Evolutionary conservation across 305 asterid species (phyloP).

Genomic region (Euphrasia arctica): DNA sequence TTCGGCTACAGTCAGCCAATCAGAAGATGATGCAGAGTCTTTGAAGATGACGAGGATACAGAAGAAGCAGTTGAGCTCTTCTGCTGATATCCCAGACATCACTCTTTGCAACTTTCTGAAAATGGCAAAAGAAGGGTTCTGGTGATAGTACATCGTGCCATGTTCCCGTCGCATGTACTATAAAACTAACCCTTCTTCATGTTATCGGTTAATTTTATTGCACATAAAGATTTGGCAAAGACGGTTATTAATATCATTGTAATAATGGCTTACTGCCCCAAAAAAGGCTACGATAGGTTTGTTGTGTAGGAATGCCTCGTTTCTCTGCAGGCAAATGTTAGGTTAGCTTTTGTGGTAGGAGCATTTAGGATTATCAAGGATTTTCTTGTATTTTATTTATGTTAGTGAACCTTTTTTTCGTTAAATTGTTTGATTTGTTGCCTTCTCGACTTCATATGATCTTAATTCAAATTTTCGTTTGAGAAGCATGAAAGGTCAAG

Average conservation of each 20-base stretch:
- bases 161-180: slow-evolving; percentile 20
- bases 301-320: slow-evolving; percentile 39
- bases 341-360: slow-evolving; percentile 22
- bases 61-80: slow-evolving; percentile 58
- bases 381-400: slow-evolving; percentile 27
- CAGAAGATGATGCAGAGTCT: slow-evolving; percentile 39
- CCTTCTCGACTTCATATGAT: too few species aligned
- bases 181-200: slow-evolving; percentile 24
- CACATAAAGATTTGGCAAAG: slow-evolving; percentile 24
- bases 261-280: slow-evolving; percentile 26
- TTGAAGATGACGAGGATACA: slow-evolving; percentile 61
- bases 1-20: slow-evolving; percentile 51
- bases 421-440: slow-evolving; percentile 5
- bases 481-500: too few species aligned
- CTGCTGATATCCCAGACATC: slow-evolving; percentile 58
- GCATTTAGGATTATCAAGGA: slow-evolving; percentile 23
- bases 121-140: slow-evolving; percentile 87
- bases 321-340: slow-evolving; percentile 29
- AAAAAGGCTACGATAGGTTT: slow-evolving; percentile 25
- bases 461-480: too few species aligned
- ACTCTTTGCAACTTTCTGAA: slow-evolving; percentile 88
- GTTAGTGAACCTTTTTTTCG: slow-evolving; percentile 10
- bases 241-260: slow-evolving; percentile 20
- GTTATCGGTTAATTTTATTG: slow-evolving; percentile 11
- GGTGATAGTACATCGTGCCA: slow-evolving; percentile 45